Evolutionary conservation across 2,329 filamentous ascomycete species (phyloP).

Genomic region (Venturia nashicola): DNA sequence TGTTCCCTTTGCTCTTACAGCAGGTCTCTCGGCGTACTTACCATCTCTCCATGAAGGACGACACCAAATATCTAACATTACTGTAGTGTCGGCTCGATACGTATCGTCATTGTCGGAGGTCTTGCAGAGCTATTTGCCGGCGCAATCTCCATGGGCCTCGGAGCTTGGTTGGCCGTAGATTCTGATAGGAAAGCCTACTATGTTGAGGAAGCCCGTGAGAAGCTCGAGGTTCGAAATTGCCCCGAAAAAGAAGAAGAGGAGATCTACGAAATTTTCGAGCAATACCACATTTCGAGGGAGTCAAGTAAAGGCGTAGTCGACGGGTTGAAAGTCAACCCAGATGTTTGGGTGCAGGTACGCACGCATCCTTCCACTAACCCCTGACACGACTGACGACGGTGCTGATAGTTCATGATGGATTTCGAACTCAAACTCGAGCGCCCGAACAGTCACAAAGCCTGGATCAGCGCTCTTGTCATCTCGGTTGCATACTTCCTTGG

Average conservation of each 20-base stretch:
- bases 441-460: slow-evolving; percentile 9
- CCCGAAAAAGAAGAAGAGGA: slow-evolving; percentile 6
- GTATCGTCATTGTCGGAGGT: slow-evolving; percentile 43
- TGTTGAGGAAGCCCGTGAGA: slow-evolving; percentile 6
- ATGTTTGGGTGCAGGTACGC: slow-evolving; percentile 8
- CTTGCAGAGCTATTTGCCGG: slow-evolving; percentile 65
- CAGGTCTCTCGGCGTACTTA: slow-evolving; percentile 44
- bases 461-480: slow-evolving; percentile 10
- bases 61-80: background rate
- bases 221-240: slow-evolving; percentile 4
- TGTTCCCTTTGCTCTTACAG: slow-evolving; percentile 67
- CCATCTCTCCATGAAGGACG: background rate
- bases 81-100: slow-evolving; percentile 15
- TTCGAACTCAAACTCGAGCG: slow-evolving; percentile 11
- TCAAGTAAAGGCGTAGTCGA: slow-evolving; percentile 6
- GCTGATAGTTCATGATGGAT: slow-evolving; percentile 11
- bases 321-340: slow-evolving; percentile 7
- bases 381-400: background rate
- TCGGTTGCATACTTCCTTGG: slow-evolving; percentile 11
- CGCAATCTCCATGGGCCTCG: slow-evolving; percentile 66
- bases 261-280: slow-evolving; percentile 9
- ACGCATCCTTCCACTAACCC: background rate
- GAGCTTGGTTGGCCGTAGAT: slow-evolving; percentile 55
- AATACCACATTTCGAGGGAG: slow-evolving; percentile 8
- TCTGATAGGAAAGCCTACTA: slow-evolving; percentile 7